phyloP scores from a whole-genome alignment of 2,329 filamentous ascomycete genomes.

The Cladophialophora carrionii region DNA sequence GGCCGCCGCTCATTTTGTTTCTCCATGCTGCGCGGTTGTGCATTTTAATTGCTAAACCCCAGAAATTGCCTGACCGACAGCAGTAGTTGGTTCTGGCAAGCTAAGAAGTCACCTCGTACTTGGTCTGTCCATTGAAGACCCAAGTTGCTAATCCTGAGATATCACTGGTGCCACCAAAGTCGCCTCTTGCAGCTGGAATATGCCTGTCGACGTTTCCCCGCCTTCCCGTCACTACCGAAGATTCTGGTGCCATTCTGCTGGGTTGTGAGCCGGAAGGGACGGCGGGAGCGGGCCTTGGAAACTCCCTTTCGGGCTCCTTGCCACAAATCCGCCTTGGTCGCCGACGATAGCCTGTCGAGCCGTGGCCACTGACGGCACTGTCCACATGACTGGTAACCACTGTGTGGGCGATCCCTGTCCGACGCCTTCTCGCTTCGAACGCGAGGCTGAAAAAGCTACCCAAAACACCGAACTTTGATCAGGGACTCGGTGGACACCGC shows the following conservation, averaged over 20 bases:
- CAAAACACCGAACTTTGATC: background rate
- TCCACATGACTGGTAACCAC: background rate
- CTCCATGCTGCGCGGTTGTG: background rate
- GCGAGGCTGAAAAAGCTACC: constrained; percentile 1
- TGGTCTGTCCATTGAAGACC: background rate
- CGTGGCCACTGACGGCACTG: background rate
- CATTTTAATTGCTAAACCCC: background rate
- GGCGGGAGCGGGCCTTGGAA: background rate
- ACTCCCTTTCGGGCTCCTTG: background rate
- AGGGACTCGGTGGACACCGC: background rate
- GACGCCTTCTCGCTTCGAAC: background rate
- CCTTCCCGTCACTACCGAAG: background rate
- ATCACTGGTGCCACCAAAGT: background rate
- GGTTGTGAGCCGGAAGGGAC: background rate
- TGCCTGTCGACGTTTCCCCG: background rate
- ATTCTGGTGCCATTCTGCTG: background rate
- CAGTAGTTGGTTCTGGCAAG: background rate
- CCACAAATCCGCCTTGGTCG: background rate
- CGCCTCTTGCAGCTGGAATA: background rate
- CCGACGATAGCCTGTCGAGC: background rate
- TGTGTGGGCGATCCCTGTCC: background rate
- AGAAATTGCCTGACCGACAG: background rate
- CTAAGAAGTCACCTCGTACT: background rate
- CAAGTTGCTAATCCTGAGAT: background rate
- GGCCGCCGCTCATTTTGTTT: background rate